Evolutionary conservation across 805 yeast genomes (phyloP).

Genomic region (Nakazawaea ishiwadae): DNA sequence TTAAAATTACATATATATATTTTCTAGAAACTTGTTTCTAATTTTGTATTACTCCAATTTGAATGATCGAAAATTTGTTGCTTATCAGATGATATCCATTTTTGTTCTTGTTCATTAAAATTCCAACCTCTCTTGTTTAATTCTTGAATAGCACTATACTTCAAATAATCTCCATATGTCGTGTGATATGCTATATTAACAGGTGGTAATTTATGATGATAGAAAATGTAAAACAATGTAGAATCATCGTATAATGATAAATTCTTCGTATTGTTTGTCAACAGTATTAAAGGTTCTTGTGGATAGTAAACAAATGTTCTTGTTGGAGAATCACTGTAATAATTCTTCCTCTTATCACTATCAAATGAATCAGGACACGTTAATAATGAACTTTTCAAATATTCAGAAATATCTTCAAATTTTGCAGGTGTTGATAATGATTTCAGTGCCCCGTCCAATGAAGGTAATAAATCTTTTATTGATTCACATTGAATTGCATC

Average conservation of each 20-base stretch:
- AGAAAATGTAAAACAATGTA: conserved; percentile 88
- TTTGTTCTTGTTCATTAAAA: conserved; percentile 31
- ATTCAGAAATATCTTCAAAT: conserved; percentile 45
- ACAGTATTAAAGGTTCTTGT: conserved; percentile 69
- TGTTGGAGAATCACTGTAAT: conserved; percentile 76
- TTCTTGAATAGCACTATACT: conserved; percentile 76
- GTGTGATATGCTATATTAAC: conserved; percentile 17
- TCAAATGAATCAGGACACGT: conserved; percentile 94
- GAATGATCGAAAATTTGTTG: no score
- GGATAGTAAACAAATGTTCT: conserved; percentile 92
- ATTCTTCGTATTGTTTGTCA: conserved; percentile 53
- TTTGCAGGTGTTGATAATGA: conserved; percentile 41
- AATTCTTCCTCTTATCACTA: conserved; percentile 73
- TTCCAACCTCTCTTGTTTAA: conserved; percentile 75
- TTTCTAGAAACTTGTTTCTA: no score
- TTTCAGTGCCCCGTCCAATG: conserved; percentile 1
- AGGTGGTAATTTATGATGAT: conserved; percentile 50
- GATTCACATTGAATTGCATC: neutral
- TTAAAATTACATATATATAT: no score
- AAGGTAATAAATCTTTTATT: conserved; percentile 5
- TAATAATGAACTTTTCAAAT: conserved; percentile 72
- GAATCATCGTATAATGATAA: conserved; percentile 76
- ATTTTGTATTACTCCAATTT: conserved; percentile 51
- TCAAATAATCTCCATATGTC: conserved; percentile 54
- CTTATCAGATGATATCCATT: conserved; percentile 43